Base-by-base conservation (phyloP, 75 land plant genomes). In the Cupressus sempervirens region DNA sequence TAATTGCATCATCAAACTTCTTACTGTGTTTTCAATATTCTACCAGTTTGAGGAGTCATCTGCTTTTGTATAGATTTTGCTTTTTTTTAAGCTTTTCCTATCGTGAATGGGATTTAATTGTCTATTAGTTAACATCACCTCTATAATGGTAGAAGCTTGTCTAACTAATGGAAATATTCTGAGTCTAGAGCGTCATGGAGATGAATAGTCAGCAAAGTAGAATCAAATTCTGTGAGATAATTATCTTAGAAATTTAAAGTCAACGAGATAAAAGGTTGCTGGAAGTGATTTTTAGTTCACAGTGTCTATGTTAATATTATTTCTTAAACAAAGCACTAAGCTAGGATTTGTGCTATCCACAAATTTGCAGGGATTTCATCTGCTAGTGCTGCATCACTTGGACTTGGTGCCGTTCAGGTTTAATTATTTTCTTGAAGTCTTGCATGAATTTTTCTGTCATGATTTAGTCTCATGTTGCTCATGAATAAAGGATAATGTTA, bases 201-300 rank as follows among this genome's bases (percentile, higher is more conserved):
- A 82, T 7, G 15, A 46, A 62, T 32, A 48, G 13, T 82, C 26
- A 82, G 14, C 83, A 82, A 82, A 43, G 50, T 14, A 82, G 83
- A 13, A 82, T 82, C 20, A 82, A 53, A 50, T 82, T 82, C 16
- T 82, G 62, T 15, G 83, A 82, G 83, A 26, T 82, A 77, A 43
- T 43, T 77, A n/a, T n/a, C n/a, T n/a, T n/a, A n/a, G n/a, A n/a
- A n/a, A n/a, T n/a, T n/a, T n/a, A n/a, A n/a, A n/a, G n/a, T n/a
- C n/a, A n/a, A n/a, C n/a, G n/a, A n/a, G n/a, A n/a, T n/a, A n/a
- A n/a, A n/a, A n/a, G n/a, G n/a, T n/a, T n/a, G n/a, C n/a, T n/a
- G n/a, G n/a, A n/a, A n/a, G n/a, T n/a, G n/a, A n/a, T n/a, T n/a
- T n/a, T n/a, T n/a, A n/a, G n/a, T n/a, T n/a, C n/a, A n/a, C n/a